These are phyloP conservation scores for Polymyxa betae DNA, from an alignment of 208 protist genomes.

Conservation along the genomic window DNA sequence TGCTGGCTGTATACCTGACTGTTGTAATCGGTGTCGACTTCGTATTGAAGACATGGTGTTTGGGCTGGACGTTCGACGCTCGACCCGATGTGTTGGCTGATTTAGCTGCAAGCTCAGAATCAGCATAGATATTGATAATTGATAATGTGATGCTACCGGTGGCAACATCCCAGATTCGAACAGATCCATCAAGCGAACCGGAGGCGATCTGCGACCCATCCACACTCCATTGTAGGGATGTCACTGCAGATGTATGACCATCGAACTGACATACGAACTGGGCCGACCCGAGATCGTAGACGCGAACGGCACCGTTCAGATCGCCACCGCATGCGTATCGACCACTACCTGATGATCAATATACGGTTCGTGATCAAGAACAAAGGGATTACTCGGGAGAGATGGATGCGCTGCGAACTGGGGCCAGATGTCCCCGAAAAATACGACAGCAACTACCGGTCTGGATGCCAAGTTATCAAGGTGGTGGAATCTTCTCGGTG, in stretches of 20 bases:
- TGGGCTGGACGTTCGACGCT: neutral
- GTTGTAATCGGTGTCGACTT: constrained; percentile 6
- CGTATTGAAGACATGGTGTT: neutral
- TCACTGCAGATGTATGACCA: neutral
- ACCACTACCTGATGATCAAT: neutral
- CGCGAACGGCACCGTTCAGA: neutral
- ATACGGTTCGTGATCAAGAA: neutral
- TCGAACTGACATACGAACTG: neutral
- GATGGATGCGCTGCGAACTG: neutral
- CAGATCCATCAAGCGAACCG: constrained; percentile 10
- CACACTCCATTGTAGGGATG: neutral
- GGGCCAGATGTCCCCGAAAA: neutral
- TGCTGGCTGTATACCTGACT: neutral
- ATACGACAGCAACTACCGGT: constrained; percentile 5
- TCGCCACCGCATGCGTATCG: neutral
- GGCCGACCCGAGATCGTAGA: neutral
- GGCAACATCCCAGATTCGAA: constrained; percentile 6
- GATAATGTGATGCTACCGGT: neutral
- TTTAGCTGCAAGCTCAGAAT: neutral
- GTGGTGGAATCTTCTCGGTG: neutral
- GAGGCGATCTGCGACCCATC: neutral
- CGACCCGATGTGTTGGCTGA: neutral
- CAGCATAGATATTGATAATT: neutral
- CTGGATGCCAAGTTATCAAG: neutral
- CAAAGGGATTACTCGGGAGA: neutral